Conservation (phyloP, 1,284 basidiomycete species). For the Coniferiporia sulphurascens region DNA sequence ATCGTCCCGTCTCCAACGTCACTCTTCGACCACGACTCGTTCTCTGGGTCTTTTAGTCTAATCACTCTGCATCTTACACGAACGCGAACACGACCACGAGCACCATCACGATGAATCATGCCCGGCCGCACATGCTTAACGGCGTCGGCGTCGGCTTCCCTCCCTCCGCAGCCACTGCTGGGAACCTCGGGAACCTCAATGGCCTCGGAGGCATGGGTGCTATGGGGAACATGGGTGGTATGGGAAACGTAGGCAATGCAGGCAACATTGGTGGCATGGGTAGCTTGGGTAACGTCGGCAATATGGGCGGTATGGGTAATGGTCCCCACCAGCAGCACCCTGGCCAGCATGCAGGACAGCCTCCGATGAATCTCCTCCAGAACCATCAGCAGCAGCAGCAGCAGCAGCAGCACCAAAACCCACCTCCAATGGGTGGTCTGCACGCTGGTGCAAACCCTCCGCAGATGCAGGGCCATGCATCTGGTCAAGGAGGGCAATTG, state of each 20-base stretch:
- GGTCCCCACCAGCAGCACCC: slow-evolving; percentile 26
- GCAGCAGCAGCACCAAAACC: slow-evolving; percentile 28
- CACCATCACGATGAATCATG: slow-evolving; percentile 10
- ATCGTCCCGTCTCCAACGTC: too few species aligned
- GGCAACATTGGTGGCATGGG: not conserved
- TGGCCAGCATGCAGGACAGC: slow-evolving; percentile 29
- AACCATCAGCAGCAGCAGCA: slow-evolving; percentile 34
- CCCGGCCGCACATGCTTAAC: slow-evolving; percentile 5
- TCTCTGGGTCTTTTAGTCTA: not conserved
- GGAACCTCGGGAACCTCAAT: not conserved
- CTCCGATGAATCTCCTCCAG: slow-evolving; percentile 35
- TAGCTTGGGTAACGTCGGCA: slow-evolving; percentile 6
- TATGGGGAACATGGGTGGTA: slow-evolving; percentile 6
- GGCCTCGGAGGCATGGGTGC: slow-evolving; percentile 5
- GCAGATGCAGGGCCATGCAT: not conserved
- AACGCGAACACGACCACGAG: not conserved
- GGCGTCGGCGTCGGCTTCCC: slow-evolving; percentile 11
- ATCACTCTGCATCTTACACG: not conserved
- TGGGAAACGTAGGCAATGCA: not conserved
- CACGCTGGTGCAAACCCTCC: not conserved
- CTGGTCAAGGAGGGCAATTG: slow-evolving; percentile 2
- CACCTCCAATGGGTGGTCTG: slow-evolving; percentile 30
- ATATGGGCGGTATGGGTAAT: slow-evolving; percentile 9
- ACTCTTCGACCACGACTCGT: too few species aligned
- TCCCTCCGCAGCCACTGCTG: not conserved